Evolutionary conservation across 2,329 filamentous ascomycete genomes (phyloP).

Genomic region (Penicillium verrucosum): DNA sequence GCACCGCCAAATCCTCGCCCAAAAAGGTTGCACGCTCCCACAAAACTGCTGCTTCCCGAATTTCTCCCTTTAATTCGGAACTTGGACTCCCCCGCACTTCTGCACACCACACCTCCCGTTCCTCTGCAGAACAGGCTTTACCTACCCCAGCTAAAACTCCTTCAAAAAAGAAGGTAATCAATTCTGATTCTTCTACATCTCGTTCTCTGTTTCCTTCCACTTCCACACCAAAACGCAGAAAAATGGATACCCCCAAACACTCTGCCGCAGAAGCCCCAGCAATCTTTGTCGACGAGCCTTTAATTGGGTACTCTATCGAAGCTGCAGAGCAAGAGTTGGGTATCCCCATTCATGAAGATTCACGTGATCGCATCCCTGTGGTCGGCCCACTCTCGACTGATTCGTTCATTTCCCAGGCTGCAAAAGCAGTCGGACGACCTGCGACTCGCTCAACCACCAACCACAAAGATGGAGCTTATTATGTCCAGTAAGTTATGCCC

Average conservation of each 20-base stretch:
- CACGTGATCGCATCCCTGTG: constrained; percentile 55
- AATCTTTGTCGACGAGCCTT: constrained; percentile 22
- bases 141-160: constrained; percentile 63
- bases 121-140: constrained; percentile 45
- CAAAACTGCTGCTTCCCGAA: constrained; percentile 2
- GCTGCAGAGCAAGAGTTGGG: background rate
- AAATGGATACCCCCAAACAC: constrained; percentile 33
- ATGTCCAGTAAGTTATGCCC: constrained; percentile 28
- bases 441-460: constrained; percentile 4
- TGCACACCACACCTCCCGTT: constrained; percentile 22
- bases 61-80: constrained; percentile 10
- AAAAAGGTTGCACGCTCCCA: constrained; percentile 19
- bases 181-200: constrained; percentile 48
- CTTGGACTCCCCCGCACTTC: constrained; percentile 20
- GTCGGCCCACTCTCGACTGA: constrained; percentile 42
- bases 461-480: constrained; percentile 1
- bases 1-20: constrained; percentile 21
- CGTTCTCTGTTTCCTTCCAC: constrained; percentile 53
- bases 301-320: constrained; percentile 21
- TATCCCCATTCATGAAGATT: constrained; percentile 62
- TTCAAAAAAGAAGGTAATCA: constrained; percentile 49
- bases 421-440: background rate
- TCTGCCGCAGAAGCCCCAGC: constrained; percentile 31
- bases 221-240: constrained; percentile 49
- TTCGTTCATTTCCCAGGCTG: constrained; percentile 44